Evolutionary conservation across 2,329 filamentous ascomycete genomes (phyloP), one percentile per base, ranked within the genome.

Genomic region (Hypoxylon sp.): DNA sequence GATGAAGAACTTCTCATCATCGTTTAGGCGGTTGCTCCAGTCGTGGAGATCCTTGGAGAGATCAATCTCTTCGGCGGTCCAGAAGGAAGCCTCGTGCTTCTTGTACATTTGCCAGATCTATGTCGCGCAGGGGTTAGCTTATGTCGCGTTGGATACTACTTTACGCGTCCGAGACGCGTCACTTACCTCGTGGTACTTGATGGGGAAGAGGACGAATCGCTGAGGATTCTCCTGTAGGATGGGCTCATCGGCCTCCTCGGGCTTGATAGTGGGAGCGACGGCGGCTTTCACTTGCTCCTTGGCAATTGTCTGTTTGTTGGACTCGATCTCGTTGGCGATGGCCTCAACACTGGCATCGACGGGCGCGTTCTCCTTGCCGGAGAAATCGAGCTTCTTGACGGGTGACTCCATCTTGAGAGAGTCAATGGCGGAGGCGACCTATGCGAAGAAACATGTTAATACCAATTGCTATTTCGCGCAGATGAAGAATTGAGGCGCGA

Each of bases 61-160:
- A 82, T 99, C 96, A 74, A 99, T 98, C 85, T 99, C 96, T 81
- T 99, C 96, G 54, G 96, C 96, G 42, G 96, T 99, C 96, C 96
- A 99, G 90, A 99, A 99, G 44, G 96, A 98, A 55, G 96, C 96
- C 81, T 99, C 95, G 72, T 94, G 94, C 85, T 98, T 98, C 89
- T 99, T 99, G 89, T 99, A 99, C 95, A 98, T 98, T 82, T 98
- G 95, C 96, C 96, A 99, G 81, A 97, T 96, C 94, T 97, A 74
- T 78, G 70, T 66, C 55, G 51, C 64, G 68, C 66, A 60, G 59
- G 59, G 61, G 78, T 86, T 77, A 85, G 81, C 74, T 24, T 33
- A 66, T 53, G 62, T 65, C 67, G 67, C 74, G 72, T 73, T 56
- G 7, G 32, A 66, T 65, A 67, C 74, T 85, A 90, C 85, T 91